Evolutionary conservation across 768 basidiomycete species (phyloP), one percentile per base, ranked within the genome.

Genomic region (Lyophyllum shimeji): DNA sequence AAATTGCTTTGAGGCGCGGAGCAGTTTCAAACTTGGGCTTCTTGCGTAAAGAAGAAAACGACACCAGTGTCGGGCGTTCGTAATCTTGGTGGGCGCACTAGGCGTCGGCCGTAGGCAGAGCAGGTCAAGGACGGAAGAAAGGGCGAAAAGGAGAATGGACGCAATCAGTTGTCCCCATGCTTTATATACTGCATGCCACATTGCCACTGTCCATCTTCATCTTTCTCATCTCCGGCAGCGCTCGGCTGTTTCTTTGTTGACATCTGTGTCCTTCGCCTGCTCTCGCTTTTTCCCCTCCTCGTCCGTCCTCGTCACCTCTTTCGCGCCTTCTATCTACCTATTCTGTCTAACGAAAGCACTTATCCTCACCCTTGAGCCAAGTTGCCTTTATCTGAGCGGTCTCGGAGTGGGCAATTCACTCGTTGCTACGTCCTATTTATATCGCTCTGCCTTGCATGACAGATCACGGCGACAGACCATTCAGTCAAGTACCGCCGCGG

Each of bases 21-120:
- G 61, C 45, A 61, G 63, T 66, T 66, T 62, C 61, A 63, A 63
- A 60, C 58, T 60, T 59, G 55, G 44, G 45, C 56, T 55, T 53
- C 44, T 29, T 54, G 60, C 60, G 65, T 70, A 68, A 65, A 65
- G 65, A 72, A 67, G 68, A 71, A 76, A 76, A 74, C 71, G 78
- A 81, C 80, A 79, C 80, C 79, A 76, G 80, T 76, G 79, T 78
- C 80, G 78, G 70, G 74, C 67, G 67, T 74, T 71, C 67, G 72
- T 69, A 73, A 71, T 70, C 73, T 70, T 65, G 8, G 57, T 62
- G 55, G 68, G 57, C 72, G 76, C 76, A 72, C 76, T 76, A 70
- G 77, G 76, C 77, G 74, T 64, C 69, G 59, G 67, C 60, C 67
- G 65, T 60, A 63, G 64, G 64, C 59, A 61, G 57, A 59, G 56